Percentiles rank a stretch among this genome's conserved stretches.
phyloP scores from a whole-genome alignment of 2,329 filamentous ascomycete species.

The Grosmannia clavigera region DNA sequence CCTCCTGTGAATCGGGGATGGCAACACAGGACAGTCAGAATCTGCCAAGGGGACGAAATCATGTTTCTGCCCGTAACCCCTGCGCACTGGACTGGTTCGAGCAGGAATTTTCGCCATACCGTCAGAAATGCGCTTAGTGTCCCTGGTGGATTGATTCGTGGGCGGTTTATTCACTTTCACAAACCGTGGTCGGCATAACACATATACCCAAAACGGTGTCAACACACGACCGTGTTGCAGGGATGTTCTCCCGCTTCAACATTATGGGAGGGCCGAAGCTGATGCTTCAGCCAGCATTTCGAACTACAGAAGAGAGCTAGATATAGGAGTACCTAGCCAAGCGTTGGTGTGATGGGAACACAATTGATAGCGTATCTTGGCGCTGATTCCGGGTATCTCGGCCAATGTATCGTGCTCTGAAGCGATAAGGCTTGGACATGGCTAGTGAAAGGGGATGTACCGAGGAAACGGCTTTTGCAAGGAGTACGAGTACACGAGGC shows the following conservation, averaged over 20 bases:
- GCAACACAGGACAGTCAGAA: not conserved
- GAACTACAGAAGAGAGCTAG: not conserved
- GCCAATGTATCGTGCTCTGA: not conserved
- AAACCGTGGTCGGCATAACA: not conserved
- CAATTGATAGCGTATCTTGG: too few relatives aligned
- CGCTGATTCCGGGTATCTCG: not conserved
- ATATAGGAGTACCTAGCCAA: not conserved
- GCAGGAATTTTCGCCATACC: not conserved
- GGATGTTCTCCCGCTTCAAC: slow-evolving; percentile 1
- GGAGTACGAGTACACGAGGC: not conserved
- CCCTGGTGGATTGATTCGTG: slow-evolving; percentile 4
- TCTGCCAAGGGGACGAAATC: not conserved
- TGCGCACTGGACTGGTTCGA: not conserved
- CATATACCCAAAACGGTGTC: not conserved
- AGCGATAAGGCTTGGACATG: not conserved
- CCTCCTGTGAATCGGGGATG: not conserved
- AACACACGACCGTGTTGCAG: not conserved
- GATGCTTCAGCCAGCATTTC: not conserved
- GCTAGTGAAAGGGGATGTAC: not conserved
- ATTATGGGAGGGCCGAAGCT: not conserved
- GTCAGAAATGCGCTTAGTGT: not conserved
- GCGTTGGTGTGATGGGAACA: not conserved
- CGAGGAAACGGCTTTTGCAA: not conserved
- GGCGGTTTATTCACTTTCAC: not conserved
- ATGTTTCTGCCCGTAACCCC: not conserved